phyloP scores from a whole-genome alignment of 2,329 filamentous ascomycete species.

The Talaromyces islandicus region DNA sequence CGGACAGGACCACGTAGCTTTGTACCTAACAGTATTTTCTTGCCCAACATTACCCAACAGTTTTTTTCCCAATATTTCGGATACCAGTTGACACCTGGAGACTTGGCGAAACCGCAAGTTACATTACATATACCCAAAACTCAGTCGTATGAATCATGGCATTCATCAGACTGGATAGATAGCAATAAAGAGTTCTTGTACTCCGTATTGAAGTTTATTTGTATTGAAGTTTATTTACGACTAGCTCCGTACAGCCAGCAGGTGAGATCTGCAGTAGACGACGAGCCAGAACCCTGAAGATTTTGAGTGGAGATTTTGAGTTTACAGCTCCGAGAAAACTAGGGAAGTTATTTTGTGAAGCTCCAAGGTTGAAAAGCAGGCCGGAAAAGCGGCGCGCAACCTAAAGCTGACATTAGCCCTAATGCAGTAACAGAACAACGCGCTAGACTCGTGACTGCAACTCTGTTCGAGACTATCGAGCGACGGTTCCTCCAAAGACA shows the following conservation, averaged over 20 bases:
- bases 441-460: neutral
- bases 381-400: neutral
- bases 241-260: neutral
- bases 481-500: neutral
- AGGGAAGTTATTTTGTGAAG: neutral
- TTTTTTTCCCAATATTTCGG: no score
- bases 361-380: neutral
- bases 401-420: neutral
- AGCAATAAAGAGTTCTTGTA: neutral
- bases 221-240: no score
- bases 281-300: neutral
- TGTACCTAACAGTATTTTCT: no score
- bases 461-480: neutral
- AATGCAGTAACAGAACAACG: neutral
- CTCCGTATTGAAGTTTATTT: no score
- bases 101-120: no score
- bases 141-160: no score
- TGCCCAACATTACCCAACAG: no score
- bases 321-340: neutral
- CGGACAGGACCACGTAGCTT: no score
- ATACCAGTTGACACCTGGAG: no score
- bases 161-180: neutral
- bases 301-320: neutral
- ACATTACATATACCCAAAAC: no score
- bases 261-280: neutral